Conservation (phyloP, 805 yeast genomes). For the Candida suzukii region DNA sequence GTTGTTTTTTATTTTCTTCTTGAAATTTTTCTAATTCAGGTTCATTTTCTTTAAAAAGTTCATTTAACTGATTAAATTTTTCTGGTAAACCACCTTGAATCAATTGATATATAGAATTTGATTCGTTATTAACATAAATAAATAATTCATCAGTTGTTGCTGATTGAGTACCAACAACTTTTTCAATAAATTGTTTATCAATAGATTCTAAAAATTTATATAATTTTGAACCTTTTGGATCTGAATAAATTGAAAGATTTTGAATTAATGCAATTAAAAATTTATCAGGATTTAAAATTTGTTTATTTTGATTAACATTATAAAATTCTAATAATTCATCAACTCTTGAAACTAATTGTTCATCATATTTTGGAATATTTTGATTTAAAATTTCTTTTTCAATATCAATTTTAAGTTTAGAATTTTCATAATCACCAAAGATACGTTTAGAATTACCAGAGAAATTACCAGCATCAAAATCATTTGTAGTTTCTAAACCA, state of each 20-base stretch:
- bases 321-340: neutral
- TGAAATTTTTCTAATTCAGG: too few species aligned
- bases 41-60: conserved; percentile 1
- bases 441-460: neutral
- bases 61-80: conserved; percentile 11
- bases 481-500: neutral
- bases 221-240: conserved; percentile 12
- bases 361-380: conserved; percentile 7
- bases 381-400: conserved; percentile 13
- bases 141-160: neutral
- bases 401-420: conserved; percentile 3
- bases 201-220: conserved; percentile 13
- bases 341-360: conserved; percentile 11
- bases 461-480: neutral
- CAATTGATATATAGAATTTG: conserved; percentile 3
- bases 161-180: conserved; percentile 8
- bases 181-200: conserved; percentile 17
- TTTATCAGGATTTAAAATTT: neutral
- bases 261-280: neutral
- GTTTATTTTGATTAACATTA: neutral
- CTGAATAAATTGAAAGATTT: neutral
- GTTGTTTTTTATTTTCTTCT: too few species aligned
- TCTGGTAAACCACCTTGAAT: conserved; percentile 7
- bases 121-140: neutral
- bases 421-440: conserved; percentile 2